Percentiles rank a stretch among this genome's conserved stretches.
Evolutionary conservation across 345 rosid genomes (phyloP).

Genomic region (Carallia brachiata): DNA sequence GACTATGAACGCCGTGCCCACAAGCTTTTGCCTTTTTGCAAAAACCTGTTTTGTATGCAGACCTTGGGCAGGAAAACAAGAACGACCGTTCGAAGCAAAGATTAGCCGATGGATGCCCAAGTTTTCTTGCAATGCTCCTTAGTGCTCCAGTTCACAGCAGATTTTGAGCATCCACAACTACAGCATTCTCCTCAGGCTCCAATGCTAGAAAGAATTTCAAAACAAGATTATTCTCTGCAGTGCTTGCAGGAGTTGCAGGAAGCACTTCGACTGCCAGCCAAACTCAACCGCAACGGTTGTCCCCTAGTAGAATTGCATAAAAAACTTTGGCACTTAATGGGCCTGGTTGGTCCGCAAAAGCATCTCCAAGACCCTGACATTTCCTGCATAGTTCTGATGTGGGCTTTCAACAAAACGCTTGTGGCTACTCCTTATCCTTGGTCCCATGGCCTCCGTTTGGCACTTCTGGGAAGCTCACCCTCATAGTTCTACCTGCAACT

Average conservation of each 20-base stretch:
- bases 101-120: neutral
- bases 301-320: conserved; percentile 43
- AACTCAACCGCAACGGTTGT: conserved; percentile 66
- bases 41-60: neutral
- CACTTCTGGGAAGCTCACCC: conserved; percentile 90
- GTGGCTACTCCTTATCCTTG: conserved; percentile 47
- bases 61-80: neutral
- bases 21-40: neutral
- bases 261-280: conserved; percentile 57
- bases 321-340: conserved; percentile 73
- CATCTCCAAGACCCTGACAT: conserved; percentile 70
- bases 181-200: conserved; percentile 28
- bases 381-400: conserved; percentile 83
- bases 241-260: conserved; percentile 26
- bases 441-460: conserved; percentile 75
- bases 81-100: neutral
- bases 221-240: conserved; percentile 29
- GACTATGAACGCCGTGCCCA: neutral
- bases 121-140: neutral
- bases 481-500: conserved; percentile 74
- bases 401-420: conserved; percentile 64
- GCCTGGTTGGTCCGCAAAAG: conserved; percentile 63
- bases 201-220: conserved; percentile 46
- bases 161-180: neutral
- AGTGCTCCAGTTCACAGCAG: neutral